Percentiles rank a stretch among this genome's conserved stretches.
Evolutionary conservation across 257 asterid genomes (phyloP).

Genomic region (Pogostemon cablin): DNA sequence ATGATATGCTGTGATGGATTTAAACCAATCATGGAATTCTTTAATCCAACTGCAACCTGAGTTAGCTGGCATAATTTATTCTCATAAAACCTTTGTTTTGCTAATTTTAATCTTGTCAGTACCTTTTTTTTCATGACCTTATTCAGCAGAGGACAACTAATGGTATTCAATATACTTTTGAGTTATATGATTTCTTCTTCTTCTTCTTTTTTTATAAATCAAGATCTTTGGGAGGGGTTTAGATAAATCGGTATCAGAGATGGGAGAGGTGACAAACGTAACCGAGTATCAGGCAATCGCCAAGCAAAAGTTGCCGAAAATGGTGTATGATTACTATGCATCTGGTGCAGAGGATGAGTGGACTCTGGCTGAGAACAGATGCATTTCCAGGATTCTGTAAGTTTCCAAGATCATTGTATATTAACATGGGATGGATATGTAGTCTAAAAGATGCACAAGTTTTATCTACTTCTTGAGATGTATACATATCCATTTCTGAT

Average conservation of each 20-base stretch:
- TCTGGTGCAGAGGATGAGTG: conserved; percentile 98
- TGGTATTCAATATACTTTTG: background rate
- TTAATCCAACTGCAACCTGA: no score
- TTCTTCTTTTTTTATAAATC: background rate
- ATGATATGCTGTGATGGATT: background rate
- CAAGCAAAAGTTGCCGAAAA: conserved; percentile 85
- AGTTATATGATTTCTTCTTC: conserved; percentile 21
- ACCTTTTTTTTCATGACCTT: background rate
- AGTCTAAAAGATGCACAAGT: background rate
- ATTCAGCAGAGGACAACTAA: background rate
- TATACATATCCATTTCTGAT: conserved; percentile 8
- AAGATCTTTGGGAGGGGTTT: conserved; percentile 35
- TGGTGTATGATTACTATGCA: conserved; percentile 91
- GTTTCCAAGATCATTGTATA: conserved; percentile 27
- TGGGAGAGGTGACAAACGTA: conserved; percentile 85
- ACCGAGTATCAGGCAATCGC: conserved; percentile 90
- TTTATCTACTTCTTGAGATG: background rate
- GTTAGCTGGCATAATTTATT: no score
- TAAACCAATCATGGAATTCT: no score
- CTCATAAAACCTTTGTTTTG: background rate
- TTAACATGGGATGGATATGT: background rate
- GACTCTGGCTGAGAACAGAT: conserved; percentile 86
- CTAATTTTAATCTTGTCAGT: background rate
- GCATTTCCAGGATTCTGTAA: conserved; percentile 96
- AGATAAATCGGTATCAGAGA: conserved; percentile 31